Percentiles rank a stretch among this genome's conserved stretches.
phyloP scores from a whole-genome alignment of 495 filamentous ascomycete genomes.

The Podospora pseudocomata region DNA sequence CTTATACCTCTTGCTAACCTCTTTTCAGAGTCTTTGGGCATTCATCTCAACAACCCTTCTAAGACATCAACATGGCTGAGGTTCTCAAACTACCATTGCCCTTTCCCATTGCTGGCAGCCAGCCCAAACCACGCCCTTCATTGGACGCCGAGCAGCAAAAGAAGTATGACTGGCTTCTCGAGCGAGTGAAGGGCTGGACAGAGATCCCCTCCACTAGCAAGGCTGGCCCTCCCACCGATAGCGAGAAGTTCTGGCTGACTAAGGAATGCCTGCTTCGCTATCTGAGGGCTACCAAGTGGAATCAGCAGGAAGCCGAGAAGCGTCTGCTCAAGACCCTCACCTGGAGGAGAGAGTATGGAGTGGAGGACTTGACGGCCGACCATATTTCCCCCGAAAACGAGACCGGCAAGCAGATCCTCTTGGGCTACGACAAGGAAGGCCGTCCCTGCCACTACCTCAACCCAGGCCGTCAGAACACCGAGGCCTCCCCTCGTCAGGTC shows the following conservation, averaged over 20 bases:
- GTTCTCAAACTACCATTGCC: slow-evolving; percentile 67
- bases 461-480: slow-evolving; percentile 87
- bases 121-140: slow-evolving; percentile 47
- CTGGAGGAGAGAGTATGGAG: slow-evolving; percentile 86
- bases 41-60: background rate
- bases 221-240: slow-evolving; percentile 63
- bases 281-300: slow-evolving; percentile 91
- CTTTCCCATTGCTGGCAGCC: slow-evolving; percentile 53
- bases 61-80: slow-evolving; percentile 37
- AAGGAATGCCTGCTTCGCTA: slow-evolving; percentile 90
- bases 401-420: slow-evolving; percentile 87
- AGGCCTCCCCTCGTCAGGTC: slow-evolving; percentile 81
- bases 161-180: slow-evolving; percentile 76
- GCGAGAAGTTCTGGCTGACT: slow-evolving; percentile 85
- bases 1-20: background rate
- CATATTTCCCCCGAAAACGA: slow-evolving; percentile 88
- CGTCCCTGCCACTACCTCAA: slow-evolving; percentile 86
- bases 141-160: slow-evolving; percentile 74
- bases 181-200: slow-evolving; percentile 63
- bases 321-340: slow-evolving; percentile 73
- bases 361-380: slow-evolving; percentile 69
- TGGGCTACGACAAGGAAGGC: slow-evolving; percentile 80
- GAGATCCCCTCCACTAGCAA: slow-evolving; percentile 65
- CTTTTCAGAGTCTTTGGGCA: background rate
- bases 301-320: slow-evolving; percentile 66